Base-by-base conservation (phyloP, 768 basidiomycete species). In the Lepiota subincarnata region DNA sequence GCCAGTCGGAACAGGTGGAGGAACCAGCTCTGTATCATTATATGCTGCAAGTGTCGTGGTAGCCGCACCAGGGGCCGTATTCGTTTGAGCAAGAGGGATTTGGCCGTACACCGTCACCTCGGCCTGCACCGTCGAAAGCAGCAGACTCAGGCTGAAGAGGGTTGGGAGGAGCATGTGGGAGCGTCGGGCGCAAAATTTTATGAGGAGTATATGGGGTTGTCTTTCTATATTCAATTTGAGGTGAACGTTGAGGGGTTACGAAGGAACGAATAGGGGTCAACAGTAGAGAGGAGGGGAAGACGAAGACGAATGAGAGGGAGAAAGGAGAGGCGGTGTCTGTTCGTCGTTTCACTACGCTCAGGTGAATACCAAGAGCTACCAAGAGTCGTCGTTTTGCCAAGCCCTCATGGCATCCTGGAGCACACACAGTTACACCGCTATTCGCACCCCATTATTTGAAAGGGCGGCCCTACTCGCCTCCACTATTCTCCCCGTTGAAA, bases 1-100 rank as follows among this genome's bases (percentile, higher is more conserved):
- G 0, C 73, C 59, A 3, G 78, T 66, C 1, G 82, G 81, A 3
- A 80, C 59, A 1, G 77, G 61, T 13, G 83, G 84, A 0, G 84
- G 73, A 12, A 55, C 66, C 8, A 87, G 70, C 2, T 70, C 55
- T 0, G 77, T 77, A 41, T 74, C 68, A 62, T 86, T 77, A 63
- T 83, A 83, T 0, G 79, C 78, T 3, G 80, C 75, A 1, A 72
- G 70, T 0, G 74, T 75, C 42, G 36, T 51, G 11, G 39, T 55
- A 28, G 56, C 46, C 31, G 51, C 36, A 24, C 34, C 26, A 2
- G 49, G 48, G 2, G 57, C 46, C 6, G 49, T 38, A 18, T 34
- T 7, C 7, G 63, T 65, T 50, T 66, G 64, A 28, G 55, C 65
- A 6, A 68, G 60, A 12, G 67, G 65, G n/a, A 60, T 59, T 40